Conservation (phyloP, 2,329 filamentous ascomycete genomes). For the Cladorrhinum sp. region DNA sequence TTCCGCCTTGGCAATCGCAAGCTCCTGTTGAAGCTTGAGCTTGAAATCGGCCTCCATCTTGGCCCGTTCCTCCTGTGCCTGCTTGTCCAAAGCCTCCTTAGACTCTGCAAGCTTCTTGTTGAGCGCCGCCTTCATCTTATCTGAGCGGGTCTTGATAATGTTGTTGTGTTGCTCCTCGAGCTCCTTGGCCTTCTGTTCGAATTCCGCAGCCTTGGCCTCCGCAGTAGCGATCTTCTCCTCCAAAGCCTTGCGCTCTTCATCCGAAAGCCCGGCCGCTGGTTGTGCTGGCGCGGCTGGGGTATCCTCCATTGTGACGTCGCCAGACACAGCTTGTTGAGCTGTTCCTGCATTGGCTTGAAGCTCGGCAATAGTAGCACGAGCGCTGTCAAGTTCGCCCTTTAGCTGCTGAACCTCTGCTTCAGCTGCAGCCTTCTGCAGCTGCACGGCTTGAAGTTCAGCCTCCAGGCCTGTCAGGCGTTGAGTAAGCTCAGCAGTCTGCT, state of each 20-base stretch:
- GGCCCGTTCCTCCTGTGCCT: constrained; percentile 51
- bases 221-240: constrained; percentile 61
- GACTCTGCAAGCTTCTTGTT: constrained; percentile 70
- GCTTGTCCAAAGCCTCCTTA: constrained; percentile 49
- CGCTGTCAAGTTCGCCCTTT: constrained; percentile 58
- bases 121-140: constrained; percentile 66
- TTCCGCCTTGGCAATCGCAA: constrained; percentile 60
- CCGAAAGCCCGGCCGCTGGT: constrained; percentile 40
- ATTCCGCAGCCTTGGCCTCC: constrained; percentile 61
- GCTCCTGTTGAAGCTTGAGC: constrained; percentile 59
- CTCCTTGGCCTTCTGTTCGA: constrained; percentile 61
- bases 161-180: constrained; percentile 60
- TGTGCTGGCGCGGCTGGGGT: constrained; percentile 24
- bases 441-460: constrained; percentile 64
- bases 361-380: constrained; percentile 49
- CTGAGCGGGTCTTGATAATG: constrained; percentile 62
- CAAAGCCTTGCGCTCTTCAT: constrained; percentile 58
- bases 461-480: constrained; percentile 26
- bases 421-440: constrained; percentile 65
- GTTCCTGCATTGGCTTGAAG: constrained; percentile 51
- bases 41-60: constrained; percentile 47
- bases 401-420: constrained; percentile 59
- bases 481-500: constrained; percentile 36
- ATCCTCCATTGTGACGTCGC: constrained; percentile 32
- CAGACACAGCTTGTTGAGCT: constrained; percentile 28